Evolutionary conservation across 2,329 filamentous ascomycete species (phyloP), one percentile per base, ranked within the genome.

Genomic region (Aspergillus quadricinctus): DNA sequence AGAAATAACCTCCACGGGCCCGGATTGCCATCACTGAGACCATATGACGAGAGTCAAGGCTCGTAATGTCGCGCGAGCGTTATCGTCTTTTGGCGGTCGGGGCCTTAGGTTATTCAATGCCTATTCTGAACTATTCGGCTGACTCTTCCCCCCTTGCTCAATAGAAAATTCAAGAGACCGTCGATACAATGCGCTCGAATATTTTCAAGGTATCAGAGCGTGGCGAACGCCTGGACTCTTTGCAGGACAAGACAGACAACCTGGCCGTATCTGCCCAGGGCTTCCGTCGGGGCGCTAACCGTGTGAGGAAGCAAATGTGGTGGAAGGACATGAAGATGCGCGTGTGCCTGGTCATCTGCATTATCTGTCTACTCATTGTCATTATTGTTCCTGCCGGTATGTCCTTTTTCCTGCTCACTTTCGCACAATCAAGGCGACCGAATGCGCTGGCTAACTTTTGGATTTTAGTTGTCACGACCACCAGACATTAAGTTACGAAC

Each of bases 271-370:
- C 92, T 37, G 93, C 94, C 57, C 92, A 96, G 76, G 92, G 91
- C 61, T 99, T 99, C 85, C 90, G 92, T 70, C 88, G 92, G 65
- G 93, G 94, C 63, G 94, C 95, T 77, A 99, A 97, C 82, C 83
- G 91, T 69, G 93, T 99, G 67, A 87, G 94, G 76, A 93, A 92
- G 82, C 88, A 96, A 60, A 97, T 97, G 93, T 97, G 93, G 93
- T 97, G 92, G 93, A 97, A 97, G 84, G 93, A 97, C 73, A 96
- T 97, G 91, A 97, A 97, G 86, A 99, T 99, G 94, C 88, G 94
- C 76, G 94, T 97, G 82, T 97, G 93, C 79, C 81, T 99, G 61
- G 89, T 96, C 72, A 82, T 87, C 57, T 94, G 92, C 70, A 89
- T 99, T 77, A 88, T 97, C 75, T 84, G 97, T 66, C 82, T 99